These are phyloP conservation scores for California macrophylla DNA, from an alignment of 441 rosid species.

Conservation along the genomic window DNA sequence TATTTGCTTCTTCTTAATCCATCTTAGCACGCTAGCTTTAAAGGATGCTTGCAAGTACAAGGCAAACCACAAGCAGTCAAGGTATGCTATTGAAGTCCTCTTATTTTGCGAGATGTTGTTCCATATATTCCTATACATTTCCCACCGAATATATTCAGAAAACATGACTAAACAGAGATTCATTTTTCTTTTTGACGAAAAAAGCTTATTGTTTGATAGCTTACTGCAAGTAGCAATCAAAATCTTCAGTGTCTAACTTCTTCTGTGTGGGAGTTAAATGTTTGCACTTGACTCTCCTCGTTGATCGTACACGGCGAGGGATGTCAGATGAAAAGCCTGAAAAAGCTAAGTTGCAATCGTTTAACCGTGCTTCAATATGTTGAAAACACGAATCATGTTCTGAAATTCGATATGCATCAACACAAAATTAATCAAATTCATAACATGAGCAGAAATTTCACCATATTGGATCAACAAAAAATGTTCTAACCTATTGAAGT, in stretches of 20 bases:
- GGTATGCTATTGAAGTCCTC: constrained; percentile 36
- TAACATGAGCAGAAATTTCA: background rate
- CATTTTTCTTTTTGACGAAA: background rate
- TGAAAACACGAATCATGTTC: constrained; percentile 62
- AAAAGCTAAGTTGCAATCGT: constrained; percentile 16
- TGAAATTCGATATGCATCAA: constrained; percentile 15
- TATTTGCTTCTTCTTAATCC: constrained; percentile 51
- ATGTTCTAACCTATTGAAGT: no score
- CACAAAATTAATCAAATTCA: background rate
- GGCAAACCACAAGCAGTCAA: constrained; percentile 59
- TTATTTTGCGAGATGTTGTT: constrained; percentile 37
- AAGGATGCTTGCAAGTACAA: constrained; percentile 35
- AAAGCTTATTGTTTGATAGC: constrained; percentile 10
- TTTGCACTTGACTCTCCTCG: constrained; percentile 31
- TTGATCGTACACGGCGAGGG: constrained; percentile 35
- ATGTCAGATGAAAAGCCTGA: constrained; percentile 41
- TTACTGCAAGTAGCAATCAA: constrained; percentile 46
- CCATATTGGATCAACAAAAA: no score
- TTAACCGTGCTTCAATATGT: constrained; percentile 26
- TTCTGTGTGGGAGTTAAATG: constrained; percentile 25
- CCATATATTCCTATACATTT: constrained; percentile 43
- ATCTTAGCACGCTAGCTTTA: constrained; percentile 42
- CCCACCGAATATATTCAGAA: constrained; percentile 3
- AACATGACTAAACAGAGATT: background rate
- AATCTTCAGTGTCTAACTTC: constrained; percentile 37